Evolutionary conservation across 2,329 filamentous ascomycete species (phyloP).

Genomic region (Chrysoporthe austroafricana): DNA sequence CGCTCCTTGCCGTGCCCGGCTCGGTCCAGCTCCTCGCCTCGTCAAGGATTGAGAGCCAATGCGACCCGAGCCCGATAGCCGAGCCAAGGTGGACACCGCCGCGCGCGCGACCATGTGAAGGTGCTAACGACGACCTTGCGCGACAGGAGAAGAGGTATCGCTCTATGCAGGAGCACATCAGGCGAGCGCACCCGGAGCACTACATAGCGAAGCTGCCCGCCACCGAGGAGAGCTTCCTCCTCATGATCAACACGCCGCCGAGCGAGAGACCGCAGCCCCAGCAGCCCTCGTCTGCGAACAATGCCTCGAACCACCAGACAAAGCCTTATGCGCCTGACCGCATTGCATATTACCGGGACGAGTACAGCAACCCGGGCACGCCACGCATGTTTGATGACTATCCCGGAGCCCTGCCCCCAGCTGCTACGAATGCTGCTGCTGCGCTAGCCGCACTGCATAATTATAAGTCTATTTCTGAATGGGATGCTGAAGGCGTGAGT

Average conservation of each 20-base stretch:
- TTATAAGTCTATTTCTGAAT: conserved; percentile 72
- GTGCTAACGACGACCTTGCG: conserved; percentile 30
- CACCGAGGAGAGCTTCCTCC: conserved; percentile 94
- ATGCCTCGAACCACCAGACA: conserved; percentile 21
- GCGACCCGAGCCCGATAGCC: not conserved
- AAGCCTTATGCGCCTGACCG: conserved; percentile 64
- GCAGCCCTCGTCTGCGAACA: conserved; percentile 38
- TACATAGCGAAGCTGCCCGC: conserved; percentile 98
- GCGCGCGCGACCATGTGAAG: not conserved
- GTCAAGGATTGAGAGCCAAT: not conserved
- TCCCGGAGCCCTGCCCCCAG: conserved; percentile 64
- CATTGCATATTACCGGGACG: conserved; percentile 70
- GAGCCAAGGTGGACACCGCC: not conserved
- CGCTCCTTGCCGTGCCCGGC: conserved; percentile 2
- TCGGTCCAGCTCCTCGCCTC: not conserved
- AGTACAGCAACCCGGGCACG: conserved; percentile 68
- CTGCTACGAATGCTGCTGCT: conserved; percentile 78
- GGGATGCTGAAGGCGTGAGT: conserved; percentile 78
- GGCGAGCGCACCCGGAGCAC: conserved; percentile 93
- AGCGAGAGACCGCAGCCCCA: conserved; percentile 39
- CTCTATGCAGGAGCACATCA: conserved; percentile 99
- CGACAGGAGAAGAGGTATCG: conserved; percentile 65
- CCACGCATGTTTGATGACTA: conserved; percentile 73
- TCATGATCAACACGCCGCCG: conserved; percentile 95
- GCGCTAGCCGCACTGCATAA: conserved; percentile 82